Base-by-base conservation (phyloP, 352 stramenopile species). In the Phytophthora tubulina region DNA sequence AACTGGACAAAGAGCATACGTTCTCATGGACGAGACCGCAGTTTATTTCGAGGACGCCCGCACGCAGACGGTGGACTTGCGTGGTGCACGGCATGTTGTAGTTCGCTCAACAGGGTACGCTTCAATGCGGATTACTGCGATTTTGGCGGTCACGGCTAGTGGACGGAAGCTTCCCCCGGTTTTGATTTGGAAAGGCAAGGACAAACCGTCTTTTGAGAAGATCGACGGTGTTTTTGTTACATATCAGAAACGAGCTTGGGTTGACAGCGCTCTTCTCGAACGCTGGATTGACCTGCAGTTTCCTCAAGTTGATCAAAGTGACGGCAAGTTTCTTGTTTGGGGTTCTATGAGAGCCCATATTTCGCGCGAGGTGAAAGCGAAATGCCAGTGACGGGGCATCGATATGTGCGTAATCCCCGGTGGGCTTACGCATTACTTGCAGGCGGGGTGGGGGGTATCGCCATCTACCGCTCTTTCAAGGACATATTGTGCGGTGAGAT, bases 381-480 rank as follows among this genome's bases (percentile, higher is more conserved):
- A 60, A 38, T 67, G 49, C 41, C 3, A 60, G 17, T 3, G 7
- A 27, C 33, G 59, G 14, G 7, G 21, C 48, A 36, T 67, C 1
- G 48, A 9, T 6, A 67, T 67, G 49, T 67, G 46, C 38, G 59
- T 67, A 7, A 30, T 67, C 3, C 60, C 60, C 10, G 60, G 39
- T 4, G 49, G 60, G 2, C 27, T 59, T 9, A 67, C 49, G n/a
- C 39, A 21, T 3, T 60, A 67, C 21, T 15, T 60, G 2, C 39
- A 67, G 32, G 49, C 36, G 21, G 59, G n/a, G n/a, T n/a, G n/a
- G n/a, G n/a, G n/a, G n/a, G 36, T 33, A 63, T 70, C 30, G 45
- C 44, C 36, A 70, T 70, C 21, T 70, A 63, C 36, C 32, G 53
- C 8, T n/a, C 53, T 27, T 70, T 63, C 35, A 70, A 63, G 63